These are phyloP conservation scores for Phytopythium ostracodes DNA, from an alignment of 352 stramenopile genomes.

Conservation along the genomic window DNA sequence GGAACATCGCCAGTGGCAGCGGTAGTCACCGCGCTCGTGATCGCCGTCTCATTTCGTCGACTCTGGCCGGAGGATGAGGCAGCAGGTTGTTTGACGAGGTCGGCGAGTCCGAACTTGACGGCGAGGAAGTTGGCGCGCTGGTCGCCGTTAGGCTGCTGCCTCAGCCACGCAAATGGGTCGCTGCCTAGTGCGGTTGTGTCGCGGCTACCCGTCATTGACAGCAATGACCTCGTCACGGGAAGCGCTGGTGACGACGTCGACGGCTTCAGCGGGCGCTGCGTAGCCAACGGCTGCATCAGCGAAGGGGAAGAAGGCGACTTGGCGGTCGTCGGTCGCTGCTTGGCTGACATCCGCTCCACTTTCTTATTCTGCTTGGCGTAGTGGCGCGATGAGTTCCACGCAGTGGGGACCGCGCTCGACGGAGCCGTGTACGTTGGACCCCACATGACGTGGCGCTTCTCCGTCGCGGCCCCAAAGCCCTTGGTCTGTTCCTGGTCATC, in stretches of 20 bases:
- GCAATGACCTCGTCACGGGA: slow-evolving; percentile 1
- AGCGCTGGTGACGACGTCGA: slow-evolving; percentile 15
- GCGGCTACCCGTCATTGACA: neutral
- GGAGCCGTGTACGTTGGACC: slow-evolving; percentile 31
- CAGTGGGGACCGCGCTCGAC: slow-evolving; percentile 29
- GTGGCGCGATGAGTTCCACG: slow-evolving; percentile 50
- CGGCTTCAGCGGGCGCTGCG: slow-evolving; percentile 12
- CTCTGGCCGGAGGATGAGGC: neutral
- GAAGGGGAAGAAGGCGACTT: no score
- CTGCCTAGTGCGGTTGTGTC: slow-evolving; percentile 8
- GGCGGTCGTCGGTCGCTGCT: slow-evolving; percentile 1
- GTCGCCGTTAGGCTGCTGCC: slow-evolving; percentile 41
- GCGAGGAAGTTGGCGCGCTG: slow-evolving; percentile 47
- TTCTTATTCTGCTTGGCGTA: slow-evolving; percentile 55
- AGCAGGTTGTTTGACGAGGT: slow-evolving; percentile 22
- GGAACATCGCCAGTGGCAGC: neutral
- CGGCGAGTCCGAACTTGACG: slow-evolving; percentile 33
- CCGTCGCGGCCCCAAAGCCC: slow-evolving; percentile 37
- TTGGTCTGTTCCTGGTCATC: slow-evolving; percentile 5
- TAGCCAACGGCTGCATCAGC: slow-evolving; percentile 11
- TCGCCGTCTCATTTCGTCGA: neutral
- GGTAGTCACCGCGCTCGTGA: neutral
- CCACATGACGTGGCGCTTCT: slow-evolving; percentile 45
- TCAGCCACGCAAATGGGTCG: slow-evolving; percentile 63
- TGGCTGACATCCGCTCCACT: slow-evolving; percentile 22